Base-by-base conservation (phyloP, 139 green algal genomes). In the Spirogloea muscicola region DNA sequence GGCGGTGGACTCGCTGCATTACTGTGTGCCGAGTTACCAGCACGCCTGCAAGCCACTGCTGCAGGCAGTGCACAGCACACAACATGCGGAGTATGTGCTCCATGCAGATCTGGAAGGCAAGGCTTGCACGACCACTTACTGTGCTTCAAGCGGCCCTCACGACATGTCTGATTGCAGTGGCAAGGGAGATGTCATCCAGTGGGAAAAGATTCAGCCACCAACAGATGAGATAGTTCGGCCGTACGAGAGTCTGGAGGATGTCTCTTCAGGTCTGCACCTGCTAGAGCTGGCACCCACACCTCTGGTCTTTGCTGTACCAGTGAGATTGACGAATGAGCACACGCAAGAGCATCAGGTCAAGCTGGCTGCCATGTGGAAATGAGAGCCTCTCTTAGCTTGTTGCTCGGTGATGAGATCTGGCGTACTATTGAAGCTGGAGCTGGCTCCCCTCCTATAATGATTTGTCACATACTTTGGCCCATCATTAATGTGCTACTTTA, bases 151-250 rank as follows among this genome's bases (percentile, higher is more conserved):
- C n/a, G n/a, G n/a, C n/a, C n/a, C n/a, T n/a, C n/a, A n/a, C n/a
- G n/a, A n/a, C 33, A 40, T 66, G 4, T 43, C n/a, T 21, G 10
- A 27, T 6, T 68, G 48, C 67, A 76, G 67, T 21, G 67, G 48
- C 16, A 76, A 64, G 52, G 36, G 36, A 18, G 29, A 49, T n/a
- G n/a, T 36, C 36, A 66, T 76, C 10, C 25, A 49, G n/a, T 76
- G 67, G 67, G 49, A 68, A n/a, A 76, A 76, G 55, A 76, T 76
- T 33, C 27, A 76, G 67, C 36, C 67, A 3, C 67, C 67, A 29
- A 76, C 67, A 7, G n/a, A 51, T 10, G 25, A 76, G 55, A 33
- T 65, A 13, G 48, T 76, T 29, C 49, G 64, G 10, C 67, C 67
- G n/a, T 76, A 76, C 40, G 67, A 42, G 21, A 39, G 57, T 29